Evolutionary conservation across 331 rosid genomes (phyloP).

Genomic region (Dryas integrifolia): DNA sequence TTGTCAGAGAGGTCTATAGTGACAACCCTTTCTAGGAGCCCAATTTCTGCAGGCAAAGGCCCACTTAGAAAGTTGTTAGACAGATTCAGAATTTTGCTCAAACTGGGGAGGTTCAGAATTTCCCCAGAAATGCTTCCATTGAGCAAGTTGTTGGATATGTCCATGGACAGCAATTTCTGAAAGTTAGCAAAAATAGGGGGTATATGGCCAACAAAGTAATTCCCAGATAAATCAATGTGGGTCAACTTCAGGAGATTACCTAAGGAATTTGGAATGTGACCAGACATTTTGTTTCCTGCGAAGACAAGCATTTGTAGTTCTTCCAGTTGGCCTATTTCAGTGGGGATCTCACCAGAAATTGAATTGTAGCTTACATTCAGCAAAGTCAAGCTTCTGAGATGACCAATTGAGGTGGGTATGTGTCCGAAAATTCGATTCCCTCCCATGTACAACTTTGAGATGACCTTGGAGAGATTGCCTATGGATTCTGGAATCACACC

Average conservation of each 20-base stretch:
- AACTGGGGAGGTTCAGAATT: constrained; percentile 44
- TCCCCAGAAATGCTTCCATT: constrained; percentile 59
- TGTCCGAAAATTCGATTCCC: constrained; percentile 55
- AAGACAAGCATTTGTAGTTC: constrained; percentile 44
- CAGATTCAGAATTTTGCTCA: constrained; percentile 53
- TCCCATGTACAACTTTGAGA: constrained; percentile 61
- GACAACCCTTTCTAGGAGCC: constrained; percentile 30
- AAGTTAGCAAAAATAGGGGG: constrained; percentile 51
- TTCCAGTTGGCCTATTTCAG: constrained; percentile 46
- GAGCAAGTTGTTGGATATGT: constrained; percentile 60
- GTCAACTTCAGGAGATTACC: constrained; percentile 51
- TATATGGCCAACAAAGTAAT: constrained; percentile 44
- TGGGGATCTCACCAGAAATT: constrained; percentile 62
- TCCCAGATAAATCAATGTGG: constrained; percentile 53
- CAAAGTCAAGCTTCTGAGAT: constrained; percentile 48
- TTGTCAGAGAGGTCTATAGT: constrained; percentile 62
- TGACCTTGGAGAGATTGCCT: constrained; percentile 61
- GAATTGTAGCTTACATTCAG: constrained; percentile 56
- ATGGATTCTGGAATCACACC: constrained; percentile 64
- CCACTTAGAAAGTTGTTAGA: constrained; percentile 64
- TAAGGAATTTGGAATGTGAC: constrained; percentile 56
- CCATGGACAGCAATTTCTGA: constrained; percentile 48
- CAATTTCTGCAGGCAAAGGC: constrained; percentile 55
- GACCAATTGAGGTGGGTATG: constrained; percentile 58
- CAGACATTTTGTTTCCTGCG: constrained; percentile 49